Base-by-base conservation (phyloP, 495 filamentous ascomycete species). In the Hypoxylon fuscum region DNA sequence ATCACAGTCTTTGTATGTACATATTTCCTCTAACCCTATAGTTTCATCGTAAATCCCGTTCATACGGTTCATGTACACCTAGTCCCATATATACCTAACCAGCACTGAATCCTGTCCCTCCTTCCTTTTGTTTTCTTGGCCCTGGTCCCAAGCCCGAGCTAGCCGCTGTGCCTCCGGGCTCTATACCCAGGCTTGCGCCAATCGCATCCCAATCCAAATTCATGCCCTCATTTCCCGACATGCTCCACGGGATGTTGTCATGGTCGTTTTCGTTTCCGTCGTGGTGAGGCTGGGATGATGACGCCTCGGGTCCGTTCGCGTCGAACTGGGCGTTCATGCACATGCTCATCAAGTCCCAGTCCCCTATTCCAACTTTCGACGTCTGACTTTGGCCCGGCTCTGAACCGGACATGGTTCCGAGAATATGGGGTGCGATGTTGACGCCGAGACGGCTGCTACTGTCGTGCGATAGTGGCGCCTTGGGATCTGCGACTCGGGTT, bases 201-300 rank as follows among this genome's bases (percentile, higher is more conserved):
- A 59, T 15, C 9, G 42, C 32, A 22, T 46, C 48, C 57, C 57
- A 59, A n/a, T 59, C 56, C 40, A 52, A 18, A 10, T 41, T 32
- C 32, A 41, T 21, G 20, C 47, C 41, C 15, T 37, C 38, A 3
- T 12, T 18, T 0, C 47, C 56, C 17, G 31, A 20, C 15, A 64
- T 9, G n/a, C 15, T 41, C 60, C 60, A 64, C 15, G 60, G 46
- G 3, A 50, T 11, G 21, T 27, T 10, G 7, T 35, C 51, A 3
- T 20, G 18, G n/a, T 8, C 23, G 2, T 34, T 18, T 10, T 34
- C n/a, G n/a, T n/a, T n/a, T n/a, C n/a, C n/a, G 31, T 29, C 14
- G 17, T 14, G 20, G 8, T 4, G 18, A 3, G 5, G 1, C 46
- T 2, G n/a, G 0, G 14, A 20, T 1, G 12, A 9, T 29, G 1